phyloP scores from a whole-genome alignment of 805 yeast species.

The Ogataea trehalophila region DNA sequence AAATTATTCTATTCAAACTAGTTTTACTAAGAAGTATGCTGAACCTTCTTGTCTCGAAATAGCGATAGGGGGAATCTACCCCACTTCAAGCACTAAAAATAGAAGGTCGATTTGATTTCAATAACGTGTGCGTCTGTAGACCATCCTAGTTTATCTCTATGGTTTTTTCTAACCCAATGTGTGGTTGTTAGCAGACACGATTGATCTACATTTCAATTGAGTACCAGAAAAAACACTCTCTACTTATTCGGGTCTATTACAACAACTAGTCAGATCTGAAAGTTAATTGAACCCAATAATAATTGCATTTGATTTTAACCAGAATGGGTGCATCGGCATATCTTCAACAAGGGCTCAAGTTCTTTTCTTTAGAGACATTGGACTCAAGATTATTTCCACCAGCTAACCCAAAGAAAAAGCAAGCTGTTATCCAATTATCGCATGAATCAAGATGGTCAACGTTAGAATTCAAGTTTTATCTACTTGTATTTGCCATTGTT shows the following conservation, averaged over 20 bases:
- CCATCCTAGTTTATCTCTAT: no score
- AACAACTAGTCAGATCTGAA: neutral
- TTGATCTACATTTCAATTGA: no score
- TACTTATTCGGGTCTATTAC: no score
- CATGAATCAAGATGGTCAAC: constrained; percentile 65
- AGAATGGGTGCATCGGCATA: neutral
- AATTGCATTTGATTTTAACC: no score
- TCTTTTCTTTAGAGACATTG: constrained; percentile 47
- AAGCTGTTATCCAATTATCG: constrained; percentile 27
- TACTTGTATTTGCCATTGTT: constrained; percentile 54
- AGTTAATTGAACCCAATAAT: neutral
- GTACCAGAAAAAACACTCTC: no score
- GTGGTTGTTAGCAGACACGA: no score
- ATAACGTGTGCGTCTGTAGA: no score
- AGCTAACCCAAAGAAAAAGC: constrained; percentile 29
- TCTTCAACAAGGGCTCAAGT: constrained; percentile 11
- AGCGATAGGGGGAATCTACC: neutral
- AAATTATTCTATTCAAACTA: no score
- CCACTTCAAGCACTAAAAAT: neutral
- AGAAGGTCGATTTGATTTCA: no score
- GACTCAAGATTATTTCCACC: constrained; percentile 48
- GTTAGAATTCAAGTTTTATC: constrained; percentile 67
- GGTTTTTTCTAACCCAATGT: no score
- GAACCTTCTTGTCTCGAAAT: no score
- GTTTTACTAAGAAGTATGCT: no score